Evolutionary conservation across 768 basidiomycete species (phyloP).

Genomic region (Naganishia vaughanmartiniae): DNA sequence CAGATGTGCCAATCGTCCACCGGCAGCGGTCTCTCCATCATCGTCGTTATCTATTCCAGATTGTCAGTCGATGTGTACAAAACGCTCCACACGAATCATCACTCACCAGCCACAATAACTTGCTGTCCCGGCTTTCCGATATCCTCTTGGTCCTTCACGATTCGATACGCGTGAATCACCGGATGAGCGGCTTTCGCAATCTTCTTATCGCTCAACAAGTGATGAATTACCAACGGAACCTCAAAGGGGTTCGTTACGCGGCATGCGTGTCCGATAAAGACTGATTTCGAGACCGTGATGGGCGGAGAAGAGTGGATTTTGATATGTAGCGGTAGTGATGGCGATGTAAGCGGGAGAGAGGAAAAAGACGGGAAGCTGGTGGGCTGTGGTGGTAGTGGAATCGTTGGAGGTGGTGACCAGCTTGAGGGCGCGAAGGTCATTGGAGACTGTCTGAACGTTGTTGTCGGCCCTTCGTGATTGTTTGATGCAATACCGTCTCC

Average conservation of each 20-base stretch:
- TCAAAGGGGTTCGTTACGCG: constrained; percentile 72
- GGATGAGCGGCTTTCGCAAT: constrained; percentile 47
- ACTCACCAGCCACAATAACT: constrained; percentile 37
- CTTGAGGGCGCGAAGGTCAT: neutral
- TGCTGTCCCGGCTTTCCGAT: constrained; percentile 34
- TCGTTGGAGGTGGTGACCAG: constrained; percentile 17
- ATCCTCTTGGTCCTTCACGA: constrained; percentile 47
- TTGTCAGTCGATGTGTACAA: neutral
- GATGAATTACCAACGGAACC: constrained; percentile 56
- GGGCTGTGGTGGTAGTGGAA: constrained; percentile 4
- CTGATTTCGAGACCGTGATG: constrained; percentile 78
- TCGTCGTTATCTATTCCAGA: constrained; percentile 81
- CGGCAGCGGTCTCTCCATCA: constrained; percentile 90
- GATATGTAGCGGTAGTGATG: constrained; percentile 47
- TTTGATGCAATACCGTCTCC: neutral
- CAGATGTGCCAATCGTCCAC: constrained; percentile 82
- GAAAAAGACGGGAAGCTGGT: constrained; percentile 8
- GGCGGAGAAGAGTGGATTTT: constrained; percentile 70
- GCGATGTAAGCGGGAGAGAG: neutral
- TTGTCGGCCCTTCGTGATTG: constrained; percentile 18
- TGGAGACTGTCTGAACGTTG: neutral
- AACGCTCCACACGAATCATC: neutral
- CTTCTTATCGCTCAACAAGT: constrained; percentile 51
- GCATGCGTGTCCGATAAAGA: constrained; percentile 82
- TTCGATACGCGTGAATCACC: constrained; percentile 41